Evolutionary conservation across 2,329 filamentous ascomycete species (phyloP), one percentile per base, ranked within the genome.

Genomic region (Ilyonectria robusta): DNA sequence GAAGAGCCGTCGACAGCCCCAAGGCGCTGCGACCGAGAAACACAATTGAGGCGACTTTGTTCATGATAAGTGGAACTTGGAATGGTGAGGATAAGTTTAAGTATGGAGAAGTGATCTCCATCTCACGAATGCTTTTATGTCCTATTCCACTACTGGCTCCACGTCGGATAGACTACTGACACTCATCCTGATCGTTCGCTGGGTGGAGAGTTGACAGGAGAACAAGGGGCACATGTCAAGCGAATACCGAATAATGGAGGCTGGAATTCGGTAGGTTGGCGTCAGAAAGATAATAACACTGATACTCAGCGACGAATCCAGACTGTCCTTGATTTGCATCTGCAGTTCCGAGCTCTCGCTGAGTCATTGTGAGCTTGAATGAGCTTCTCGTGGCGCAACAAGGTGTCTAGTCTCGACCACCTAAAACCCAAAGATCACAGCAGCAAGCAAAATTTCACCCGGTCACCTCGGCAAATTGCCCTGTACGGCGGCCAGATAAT

Each of bases 1-100:
- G 62, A 11, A 67, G 62, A 1, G 65, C 61, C 1, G 65, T 67
- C 8, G 61, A 65, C 11, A 67, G 62, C 21, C 65, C 65, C n/a
- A n/a, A n/a, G 29, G 65, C 65, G 29, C 65, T 61, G 19, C 48
- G 57, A 10, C 65, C 65, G 19, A 67, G 56, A 47, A 67, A 65
- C 17, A 51, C 47, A n/a, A 65, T 61, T 15, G 40, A 15, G 17
- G 40, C 40, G 5, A 17, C 8, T 3, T 42, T 42, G 17, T 42
- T 17, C 6, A 42, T 42, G 15, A 8, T 42, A 15, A 9, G 26
- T 26, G 5, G 5, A 26, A 26, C 26, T 6, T 42, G 8, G 15
- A 42, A n/a, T 5, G 6, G 17, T 7, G 15, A 42, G 17, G 40
- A 42, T 17, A n/a, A 2, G 17, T 7, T 42, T 7, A 42, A n/a